phyloP scores from a whole-genome alignment of 2,329 filamentous ascomycete species.

The Alternaria sp. region DNA sequence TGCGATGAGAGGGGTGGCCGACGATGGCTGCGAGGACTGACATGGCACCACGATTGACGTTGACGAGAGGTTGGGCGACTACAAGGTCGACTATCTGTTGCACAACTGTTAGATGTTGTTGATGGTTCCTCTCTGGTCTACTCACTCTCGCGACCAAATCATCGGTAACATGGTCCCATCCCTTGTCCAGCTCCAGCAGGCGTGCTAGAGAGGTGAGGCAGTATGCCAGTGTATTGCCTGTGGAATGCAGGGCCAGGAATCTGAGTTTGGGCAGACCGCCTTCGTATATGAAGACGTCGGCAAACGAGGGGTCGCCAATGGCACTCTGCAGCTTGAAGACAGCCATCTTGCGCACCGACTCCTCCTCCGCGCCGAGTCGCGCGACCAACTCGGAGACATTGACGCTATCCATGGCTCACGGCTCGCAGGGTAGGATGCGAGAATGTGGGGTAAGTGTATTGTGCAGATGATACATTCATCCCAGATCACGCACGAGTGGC shows the following conservation, averaged over 20 bases:
- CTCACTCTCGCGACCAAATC: slow-evolving; percentile 73
- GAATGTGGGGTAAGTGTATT: slow-evolving; percentile 21
- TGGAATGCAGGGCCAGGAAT: slow-evolving; percentile 82
- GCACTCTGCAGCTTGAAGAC: slow-evolving; percentile 97
- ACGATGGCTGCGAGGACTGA: slow-evolving; percentile 94
- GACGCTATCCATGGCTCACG: slow-evolving; percentile 60
- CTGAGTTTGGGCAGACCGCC: slow-evolving; percentile 84
- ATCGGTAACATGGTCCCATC: slow-evolving; percentile 87
- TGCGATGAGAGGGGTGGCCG: slow-evolving; percentile 73
- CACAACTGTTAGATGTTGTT: slow-evolving; percentile 18
- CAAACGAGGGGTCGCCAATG: slow-evolving; percentile 95
- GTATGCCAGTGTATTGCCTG: slow-evolving; percentile 95
- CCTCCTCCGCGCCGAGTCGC: slow-evolving; percentile 71
- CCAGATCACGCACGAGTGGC: slow-evolving; percentile 19
- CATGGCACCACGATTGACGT: slow-evolving; percentile 96
- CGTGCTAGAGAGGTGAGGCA: slow-evolving; percentile 87
- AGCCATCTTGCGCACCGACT: slow-evolving; percentile 96
- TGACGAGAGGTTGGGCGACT: slow-evolving; percentile 93
- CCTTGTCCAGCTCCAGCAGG: slow-evolving; percentile 94
- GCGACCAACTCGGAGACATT: slow-evolving; percentile 66
- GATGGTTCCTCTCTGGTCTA: slow-evolving; percentile 6
- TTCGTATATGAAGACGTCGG: slow-evolving; percentile 92
- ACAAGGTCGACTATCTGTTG: slow-evolving; percentile 83
- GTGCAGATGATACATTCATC: slow-evolving; percentile 19
- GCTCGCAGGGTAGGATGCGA: slow-evolving; percentile 13